These are phyloP conservation scores for Microglena sp. DNA, from an alignment of 139 green algal genomes.

Conservation along the genomic window DNA sequence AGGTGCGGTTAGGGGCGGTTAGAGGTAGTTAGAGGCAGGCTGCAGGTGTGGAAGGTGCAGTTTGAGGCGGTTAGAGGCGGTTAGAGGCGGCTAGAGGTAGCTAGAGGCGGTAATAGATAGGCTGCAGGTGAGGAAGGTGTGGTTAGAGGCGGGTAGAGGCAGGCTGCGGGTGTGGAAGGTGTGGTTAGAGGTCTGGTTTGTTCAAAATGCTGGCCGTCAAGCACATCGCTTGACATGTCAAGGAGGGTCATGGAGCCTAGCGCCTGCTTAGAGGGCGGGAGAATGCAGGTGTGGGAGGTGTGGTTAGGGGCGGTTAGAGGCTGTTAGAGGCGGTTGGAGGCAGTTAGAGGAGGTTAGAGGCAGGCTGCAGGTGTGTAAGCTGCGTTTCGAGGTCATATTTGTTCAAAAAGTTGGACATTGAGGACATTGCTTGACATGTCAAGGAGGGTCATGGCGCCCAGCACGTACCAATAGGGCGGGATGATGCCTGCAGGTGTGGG, in stretches of 20 bases:
- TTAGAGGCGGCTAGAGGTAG: neutral
- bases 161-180: too few species aligned
- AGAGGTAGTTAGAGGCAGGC: neutral
- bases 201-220: constrained; percentile 15
- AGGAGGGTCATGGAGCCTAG: neutral
- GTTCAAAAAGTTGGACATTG: constrained; percentile 8
- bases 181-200: too few species aligned
- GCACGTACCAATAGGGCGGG: neutral
- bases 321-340: neutral
- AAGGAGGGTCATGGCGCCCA: neutral
- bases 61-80: neutral
- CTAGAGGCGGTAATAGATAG: neutral
- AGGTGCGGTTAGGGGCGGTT: neutral
- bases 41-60: neutral
- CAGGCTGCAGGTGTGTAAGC: too few species aligned
- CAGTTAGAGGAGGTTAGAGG: neutral
- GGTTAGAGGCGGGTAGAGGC: neutral
- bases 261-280: neutral
- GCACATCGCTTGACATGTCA: neutral
- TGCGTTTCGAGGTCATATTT: too few species aligned
- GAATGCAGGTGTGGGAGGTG: too few species aligned
- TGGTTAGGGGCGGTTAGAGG: neutral
- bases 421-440: constrained; percentile 1
- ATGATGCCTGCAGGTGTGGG: too few species aligned
- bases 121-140: too few species aligned